These are phyloP conservation scores for Corchorus capsularis DNA, from an alignment of 345 rosid genomes.

Conservation along the genomic window DNA sequence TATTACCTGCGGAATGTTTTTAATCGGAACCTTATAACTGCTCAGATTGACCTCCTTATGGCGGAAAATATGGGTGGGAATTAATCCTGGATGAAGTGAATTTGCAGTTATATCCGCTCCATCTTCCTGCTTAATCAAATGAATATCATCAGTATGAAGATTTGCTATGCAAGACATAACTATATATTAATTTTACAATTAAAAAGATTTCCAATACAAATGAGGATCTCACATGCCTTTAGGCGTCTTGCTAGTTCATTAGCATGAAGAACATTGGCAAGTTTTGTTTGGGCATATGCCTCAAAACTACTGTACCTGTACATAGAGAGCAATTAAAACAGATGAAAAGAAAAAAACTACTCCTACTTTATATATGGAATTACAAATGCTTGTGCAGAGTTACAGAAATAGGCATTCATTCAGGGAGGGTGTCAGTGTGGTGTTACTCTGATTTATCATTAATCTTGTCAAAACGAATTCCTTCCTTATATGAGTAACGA, in stretches of 20 bases:
- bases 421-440: too few species aligned
- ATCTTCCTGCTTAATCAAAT: slow-evolving; percentile 45
- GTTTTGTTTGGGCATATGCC: too few species aligned
- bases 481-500: slow-evolving; percentile 51
- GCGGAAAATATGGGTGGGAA: slow-evolving; percentile 49
- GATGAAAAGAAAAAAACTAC: too few species aligned
- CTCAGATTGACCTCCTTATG: slow-evolving; percentile 7
- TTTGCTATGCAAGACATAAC: neutral
- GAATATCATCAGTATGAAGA: neutral
- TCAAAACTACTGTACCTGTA: too few species aligned
- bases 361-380: too few species aligned
- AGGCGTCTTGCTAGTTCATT: too few species aligned
- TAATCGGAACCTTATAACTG: slow-evolving; percentile 35
- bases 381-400: too few species aligned
- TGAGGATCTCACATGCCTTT: slow-evolving; percentile 57
- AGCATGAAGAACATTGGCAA: too few species aligned
- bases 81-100: slow-evolving; percentile 60
- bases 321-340: too few species aligned
- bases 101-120: slow-evolving; percentile 49
- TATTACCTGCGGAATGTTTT: slow-evolving; percentile 56
- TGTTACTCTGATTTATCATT: too few species aligned
- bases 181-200: slow-evolving; percentile 1
- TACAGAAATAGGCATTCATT: too few species aligned
- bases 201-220: neutral
- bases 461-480: slow-evolving; percentile 62